These are phyloP conservation scores for Stemphylium vesicarium DNA, from an alignment of 2,329 filamentous ascomycete species.

Conservation along the genomic window DNA sequence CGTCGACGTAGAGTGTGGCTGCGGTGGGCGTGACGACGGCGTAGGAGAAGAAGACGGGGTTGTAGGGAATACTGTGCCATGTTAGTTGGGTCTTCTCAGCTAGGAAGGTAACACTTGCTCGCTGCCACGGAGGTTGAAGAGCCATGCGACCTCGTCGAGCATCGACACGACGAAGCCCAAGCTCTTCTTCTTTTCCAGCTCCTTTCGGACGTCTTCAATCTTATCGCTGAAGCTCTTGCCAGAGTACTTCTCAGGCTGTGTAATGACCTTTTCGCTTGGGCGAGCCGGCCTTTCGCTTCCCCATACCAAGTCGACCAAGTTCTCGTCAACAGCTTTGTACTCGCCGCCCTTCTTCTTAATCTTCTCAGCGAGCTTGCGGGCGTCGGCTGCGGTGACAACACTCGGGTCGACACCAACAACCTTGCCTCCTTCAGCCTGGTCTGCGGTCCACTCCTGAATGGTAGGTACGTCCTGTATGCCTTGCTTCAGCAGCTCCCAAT, in stretches of 20 bases:
- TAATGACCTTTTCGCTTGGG: conserved; percentile 76
- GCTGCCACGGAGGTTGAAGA: conserved; percentile 95
- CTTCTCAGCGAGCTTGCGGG: conserved; percentile 79
- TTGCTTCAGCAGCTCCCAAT: conserved; percentile 92
- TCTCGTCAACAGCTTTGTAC: conserved; percentile 76
- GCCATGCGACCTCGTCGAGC: conserved; percentile 96
- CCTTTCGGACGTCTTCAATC: conserved; percentile 84
- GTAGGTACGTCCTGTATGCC: conserved; percentile 92
- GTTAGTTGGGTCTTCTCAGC: conserved; percentile 12
- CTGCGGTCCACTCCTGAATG: conserved; percentile 94
- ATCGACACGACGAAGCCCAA: conserved; percentile 89
- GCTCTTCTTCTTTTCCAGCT: conserved; percentile 87
- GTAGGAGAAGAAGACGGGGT: conserved; percentile 98
- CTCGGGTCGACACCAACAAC: conserved; percentile 89
- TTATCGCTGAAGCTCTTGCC: conserved; percentile 86
- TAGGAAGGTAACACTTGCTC: conserved; percentile 60
- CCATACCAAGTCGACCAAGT: conserved; percentile 94
- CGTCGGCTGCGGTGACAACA: conserved; percentile 76
- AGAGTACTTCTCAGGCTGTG: conserved; percentile 74
- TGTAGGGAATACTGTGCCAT: conserved; percentile 77
- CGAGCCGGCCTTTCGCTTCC: conserved; percentile 72
- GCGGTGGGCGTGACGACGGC: conserved; percentile 79
- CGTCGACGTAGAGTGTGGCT: conserved; percentile 84
- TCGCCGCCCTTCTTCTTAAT: conserved; percentile 87
- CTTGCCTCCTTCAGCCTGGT: conserved; percentile 86